phyloP scores from a whole-genome alignment of 2,329 filamentous ascomycete species.

The Aspergillus sp. region DNA sequence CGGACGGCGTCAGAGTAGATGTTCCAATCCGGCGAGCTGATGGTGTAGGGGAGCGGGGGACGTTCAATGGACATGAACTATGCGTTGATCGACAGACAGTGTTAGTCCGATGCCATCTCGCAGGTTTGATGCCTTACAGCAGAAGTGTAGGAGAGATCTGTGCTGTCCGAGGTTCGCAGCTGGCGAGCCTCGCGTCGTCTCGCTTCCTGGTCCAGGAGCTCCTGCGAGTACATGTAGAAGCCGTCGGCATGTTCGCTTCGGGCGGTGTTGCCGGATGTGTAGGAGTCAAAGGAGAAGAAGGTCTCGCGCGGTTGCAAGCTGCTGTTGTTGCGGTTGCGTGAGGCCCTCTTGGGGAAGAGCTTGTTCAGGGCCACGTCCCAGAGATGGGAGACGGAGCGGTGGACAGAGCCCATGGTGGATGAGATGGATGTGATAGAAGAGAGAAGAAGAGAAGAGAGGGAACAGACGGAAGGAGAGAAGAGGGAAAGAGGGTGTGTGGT shows the following conservation, averaged over 20 bases:
- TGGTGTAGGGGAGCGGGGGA: constrained; percentile 28
- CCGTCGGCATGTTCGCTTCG: constrained; percentile 18
- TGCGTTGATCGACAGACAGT: constrained; percentile 8
- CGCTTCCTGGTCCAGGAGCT: constrained; percentile 13
- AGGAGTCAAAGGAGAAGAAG: constrained; percentile 3
- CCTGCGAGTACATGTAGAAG: constrained; percentile 24
- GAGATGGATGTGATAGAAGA: neutral
- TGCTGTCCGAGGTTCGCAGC: constrained; percentile 15
- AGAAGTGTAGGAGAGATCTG: constrained; percentile 18
- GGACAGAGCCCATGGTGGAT: constrained; percentile 7
- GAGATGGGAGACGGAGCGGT: constrained; percentile 15
- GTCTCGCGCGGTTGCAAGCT: neutral
- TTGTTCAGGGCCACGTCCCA: constrained; percentile 17
- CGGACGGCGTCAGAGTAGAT: constrained; percentile 11
- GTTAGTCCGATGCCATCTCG: neutral
- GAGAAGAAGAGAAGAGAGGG: neutral
- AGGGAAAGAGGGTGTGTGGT: neutral
- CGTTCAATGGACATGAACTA: constrained; percentile 16
- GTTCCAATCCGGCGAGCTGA: constrained; percentile 32
- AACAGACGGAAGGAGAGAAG: neutral
- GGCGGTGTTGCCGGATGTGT: constrained; percentile 1
- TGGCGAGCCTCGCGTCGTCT: constrained; percentile 3
- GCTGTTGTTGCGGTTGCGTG: constrained; percentile 1
- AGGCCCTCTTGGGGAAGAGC: constrained; percentile 16
- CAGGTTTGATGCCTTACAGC: constrained; percentile 15